Evolutionary conservation across 768 basidiomycete genomes (phyloP), one percentile per base, ranked within the genome.

Genomic region (Lactarius hengduanensis): DNA sequence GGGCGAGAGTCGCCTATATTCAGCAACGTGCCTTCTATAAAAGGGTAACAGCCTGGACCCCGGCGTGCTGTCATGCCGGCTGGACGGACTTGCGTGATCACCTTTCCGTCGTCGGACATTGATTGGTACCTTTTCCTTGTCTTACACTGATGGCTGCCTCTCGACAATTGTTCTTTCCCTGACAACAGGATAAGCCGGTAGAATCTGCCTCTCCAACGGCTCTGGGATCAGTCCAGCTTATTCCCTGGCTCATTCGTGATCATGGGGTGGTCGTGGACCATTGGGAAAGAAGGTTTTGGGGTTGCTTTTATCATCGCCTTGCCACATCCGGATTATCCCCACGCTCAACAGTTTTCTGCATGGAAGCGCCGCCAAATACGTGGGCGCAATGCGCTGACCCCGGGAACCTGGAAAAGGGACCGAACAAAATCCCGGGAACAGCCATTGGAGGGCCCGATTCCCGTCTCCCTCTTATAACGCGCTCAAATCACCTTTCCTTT

Each of bases 391-490:
- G 3, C 2, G 16, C 11, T 58, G 65, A 50, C 57, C 65, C 61
- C 61, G 50, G 20, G 57, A 32, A 63, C 58, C 65, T 54, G 55
- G 56, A 16, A 53, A 56, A 61, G 58, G 58, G 16, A 61, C 55
- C 55, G 30, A 66, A 67, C 62, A 55, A 60, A 43, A 41, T 58
- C 66, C 47, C 62, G 62, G 66, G 66, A 47, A 67, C 66, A 50
- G 66, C 66, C 57, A 47, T 40, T 41, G 20, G 13, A 6, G 22
- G 62, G 28, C 22, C 50, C 20, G 10, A 32, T 54, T 50, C 22
- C 57, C 55, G 28, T 54, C 58, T 16, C 58, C 0, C 43, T 50
- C 41, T 47, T 60, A 63, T 56, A 63, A 63, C 62, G 28, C 59
- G 58, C 66, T 26, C 41, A 36, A 38, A 43, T 54, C 43, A 34